These are phyloP conservation scores for Tolypocladium ophioglossoides DNA, from an alignment of 2,329 filamentous ascomycete species.

Conservation along the genomic window DNA sequence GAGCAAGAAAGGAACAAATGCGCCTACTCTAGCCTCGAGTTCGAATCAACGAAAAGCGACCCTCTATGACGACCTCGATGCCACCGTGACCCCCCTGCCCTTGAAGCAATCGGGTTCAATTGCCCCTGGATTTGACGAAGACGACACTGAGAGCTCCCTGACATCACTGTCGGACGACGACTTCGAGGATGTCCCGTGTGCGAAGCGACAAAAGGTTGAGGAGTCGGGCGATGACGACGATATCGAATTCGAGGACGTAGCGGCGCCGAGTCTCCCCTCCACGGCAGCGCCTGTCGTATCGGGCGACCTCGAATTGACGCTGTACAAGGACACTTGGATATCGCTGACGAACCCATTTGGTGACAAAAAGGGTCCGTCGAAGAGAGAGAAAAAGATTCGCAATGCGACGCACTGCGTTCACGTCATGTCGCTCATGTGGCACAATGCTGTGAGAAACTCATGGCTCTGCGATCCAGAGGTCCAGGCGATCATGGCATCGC, in stretches of 20 bases:
- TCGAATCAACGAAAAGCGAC: slow-evolving; percentile 37
- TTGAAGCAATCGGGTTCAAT: slow-evolving; percentile 30
- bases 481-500: slow-evolving; percentile 65
- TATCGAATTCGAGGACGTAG: slow-evolving; percentile 52
- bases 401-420: slow-evolving; percentile 78
- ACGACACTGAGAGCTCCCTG: slow-evolving; percentile 36
- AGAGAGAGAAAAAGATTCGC: slow-evolving; percentile 70
- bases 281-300: slow-evolving; percentile 37
- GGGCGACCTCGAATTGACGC: slow-evolving; percentile 64
- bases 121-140: slow-evolving; percentile 32
- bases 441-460: slow-evolving; percentile 75
- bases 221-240: slow-evolving; percentile 18
- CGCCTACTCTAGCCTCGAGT: slow-evolving; percentile 7
- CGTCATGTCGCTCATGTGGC: slow-evolving; percentile 78
- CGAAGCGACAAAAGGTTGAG: slow-evolving; percentile 29
- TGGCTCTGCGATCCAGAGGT: slow-evolving; percentile 73
- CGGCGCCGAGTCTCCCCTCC: slow-evolving; percentile 47
- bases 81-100: slow-evolving; percentile 31
- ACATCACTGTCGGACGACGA: slow-evolving; percentile 47
- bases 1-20: slow-evolving; percentile 8
- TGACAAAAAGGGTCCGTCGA: slow-evolving; percentile 73
- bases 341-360: slow-evolving; percentile 50
- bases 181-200: slow-evolving; percentile 34
- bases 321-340: slow-evolving; percentile 49
- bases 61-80: slow-evolving; percentile 51